Base-by-base conservation (phyloP, 2,329 filamentous ascomycete genomes). In the Diaporthe ilicicola region DNA sequence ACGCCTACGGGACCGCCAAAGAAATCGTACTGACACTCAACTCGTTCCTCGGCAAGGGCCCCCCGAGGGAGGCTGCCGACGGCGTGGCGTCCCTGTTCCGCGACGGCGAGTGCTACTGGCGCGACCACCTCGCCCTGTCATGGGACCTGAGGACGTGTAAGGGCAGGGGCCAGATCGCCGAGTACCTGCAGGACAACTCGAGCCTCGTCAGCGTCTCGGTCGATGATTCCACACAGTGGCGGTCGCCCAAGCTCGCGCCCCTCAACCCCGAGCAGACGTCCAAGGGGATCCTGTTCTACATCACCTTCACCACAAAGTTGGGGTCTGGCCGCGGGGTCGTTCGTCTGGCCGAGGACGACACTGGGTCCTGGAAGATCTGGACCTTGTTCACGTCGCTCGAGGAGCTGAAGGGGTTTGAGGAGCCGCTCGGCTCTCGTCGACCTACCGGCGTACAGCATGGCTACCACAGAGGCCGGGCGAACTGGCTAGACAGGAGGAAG, bases 321-420 rank as follows among this genome's bases (percentile, higher is more conserved):
- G 91, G 91, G 0, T 74, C 74, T 0, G 92, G 90, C 0, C 79
- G 84, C 1, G 91, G 91, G 1, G 74, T 92, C 1, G 82, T 87
- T 0, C 82, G 89, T 4, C 77, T 93, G 0, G 82, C 84, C 0
- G 78, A 84, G 46, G 79, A 83, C 59, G 66, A 4, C 17, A 77
- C 79, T 0, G 79, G 78, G 3, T 44, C 70, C 2, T 93, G 90
- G 90, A 91, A 89, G 76, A 86, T 89, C 0, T 91, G 88, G 73
- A 90, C 89, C 1, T 75, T 93, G 0, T 92, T 89, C 75, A 93
- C 91, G 0, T 82, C 84, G 0, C 80, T 93, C 6, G 76, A 84
- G 1, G 84, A 87, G 46, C 73, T 93, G 6, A 86, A 82, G 4
- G 88, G 85, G 0, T 79, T 85, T 64, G 86, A 90, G 71, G 89